Evolutionary conservation across 2,329 filamentous ascomycete genomes (phyloP).

Genomic region (Alternaria dauci): DNA sequence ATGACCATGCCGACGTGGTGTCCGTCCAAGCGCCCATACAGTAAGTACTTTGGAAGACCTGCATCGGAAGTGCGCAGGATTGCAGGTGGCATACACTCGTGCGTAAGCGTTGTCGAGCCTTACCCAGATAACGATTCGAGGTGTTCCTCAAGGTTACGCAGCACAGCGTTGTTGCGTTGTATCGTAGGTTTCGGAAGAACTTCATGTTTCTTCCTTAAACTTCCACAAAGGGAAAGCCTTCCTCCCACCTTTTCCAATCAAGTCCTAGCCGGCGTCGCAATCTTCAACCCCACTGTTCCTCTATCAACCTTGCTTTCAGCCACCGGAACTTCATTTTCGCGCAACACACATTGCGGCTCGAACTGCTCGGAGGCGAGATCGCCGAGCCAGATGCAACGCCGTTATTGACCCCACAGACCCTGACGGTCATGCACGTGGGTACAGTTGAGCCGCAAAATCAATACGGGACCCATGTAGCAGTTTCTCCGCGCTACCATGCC

Average conservation of each 20-base stretch:
- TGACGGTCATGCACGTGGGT: not conserved
- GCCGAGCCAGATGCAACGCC: slow-evolving; percentile 2
- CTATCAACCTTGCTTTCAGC: slow-evolving; percentile 1
- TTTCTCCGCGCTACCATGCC: not conserved
- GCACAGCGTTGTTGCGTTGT: not conserved
- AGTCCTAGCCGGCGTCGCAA: not conserved
- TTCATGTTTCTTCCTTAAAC: not conserved
- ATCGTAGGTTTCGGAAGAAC: slow-evolving; percentile 1
- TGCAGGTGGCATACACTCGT: not conserved
- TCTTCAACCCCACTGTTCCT: not conserved
- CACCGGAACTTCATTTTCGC: slow-evolving; percentile 10
- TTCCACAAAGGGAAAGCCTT: slow-evolving; percentile 2
- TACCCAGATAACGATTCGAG: not conserved
- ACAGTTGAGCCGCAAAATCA: slow-evolving; percentile 1
- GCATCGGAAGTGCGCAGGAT: not conserved
- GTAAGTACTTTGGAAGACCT: not conserved
- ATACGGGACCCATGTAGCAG: not conserved
- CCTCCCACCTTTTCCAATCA: not conserved
- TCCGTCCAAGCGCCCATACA: not conserved
- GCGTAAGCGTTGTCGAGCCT: not conserved
- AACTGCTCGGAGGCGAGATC: slow-evolving; percentile 1
- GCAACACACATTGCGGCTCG: not conserved
- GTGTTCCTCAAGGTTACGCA: not conserved
- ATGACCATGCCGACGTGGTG: not conserved
- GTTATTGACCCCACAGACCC: not conserved